Evolutionary conservation across 1,284 basidiomycete species (phyloP).

Genomic region (Cryptococcus floricola): DNA sequence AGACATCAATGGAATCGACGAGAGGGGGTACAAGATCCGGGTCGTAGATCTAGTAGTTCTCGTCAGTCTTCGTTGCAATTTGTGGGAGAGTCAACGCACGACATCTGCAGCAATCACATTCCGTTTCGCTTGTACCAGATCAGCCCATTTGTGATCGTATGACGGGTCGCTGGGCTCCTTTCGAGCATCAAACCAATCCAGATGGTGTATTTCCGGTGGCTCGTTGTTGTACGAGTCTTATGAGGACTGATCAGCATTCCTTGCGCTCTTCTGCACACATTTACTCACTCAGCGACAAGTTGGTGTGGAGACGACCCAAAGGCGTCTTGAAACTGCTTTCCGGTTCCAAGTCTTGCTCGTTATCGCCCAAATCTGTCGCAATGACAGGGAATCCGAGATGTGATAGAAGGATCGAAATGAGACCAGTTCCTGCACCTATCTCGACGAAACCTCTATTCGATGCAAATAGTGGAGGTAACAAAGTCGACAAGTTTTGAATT

Average conservation of each 20-base stretch:
- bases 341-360: background rate
- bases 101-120: slow-evolving; percentile 49
- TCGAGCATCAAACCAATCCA: slow-evolving; percentile 39
- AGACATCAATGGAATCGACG: slow-evolving; percentile 32
- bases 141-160: slow-evolving; percentile 16
- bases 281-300: slow-evolving; percentile 41
- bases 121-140: slow-evolving; percentile 11
- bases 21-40: slow-evolving; percentile 45
- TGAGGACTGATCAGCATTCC: too few relatives aligned
- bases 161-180: slow-evolving; percentile 13
- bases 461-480: slow-evolving; percentile 4
- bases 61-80: background rate
- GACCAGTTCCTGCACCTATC: slow-evolving; percentile 48
- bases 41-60: slow-evolving; percentile 44
- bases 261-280: background rate
- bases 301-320: slow-evolving; percentile 28
- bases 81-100: slow-evolving; percentile 24
- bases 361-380: slow-evolving; percentile 36
- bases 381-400: slow-evolving; percentile 30
- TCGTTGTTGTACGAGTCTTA: background rate
- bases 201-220: slow-evolving; percentile 8
- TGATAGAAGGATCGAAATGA: slow-evolving; percentile 41
- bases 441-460: slow-evolving; percentile 29
- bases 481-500: slow-evolving; percentile 14
- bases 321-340: slow-evolving; percentile 18